A percentile compares a stretch with the other conserved stretches of the same genome.
These are phyloP conservation scores for Calcarisporium arbuscula DNA, from an alignment of 2,329 filamentous ascomycete genomes.

Conservation along the genomic window DNA sequence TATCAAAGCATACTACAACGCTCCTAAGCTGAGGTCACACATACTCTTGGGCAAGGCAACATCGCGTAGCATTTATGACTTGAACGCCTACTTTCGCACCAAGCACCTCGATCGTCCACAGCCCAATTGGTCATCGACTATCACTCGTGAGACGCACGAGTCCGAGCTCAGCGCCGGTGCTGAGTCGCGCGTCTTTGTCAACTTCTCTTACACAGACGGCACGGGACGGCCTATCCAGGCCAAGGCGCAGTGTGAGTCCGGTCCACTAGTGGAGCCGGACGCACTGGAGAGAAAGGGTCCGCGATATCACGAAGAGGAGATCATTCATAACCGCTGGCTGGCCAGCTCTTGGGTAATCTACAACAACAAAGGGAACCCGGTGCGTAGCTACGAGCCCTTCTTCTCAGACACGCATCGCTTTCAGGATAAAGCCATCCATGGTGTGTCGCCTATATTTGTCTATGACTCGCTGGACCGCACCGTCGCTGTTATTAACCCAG, in stretches of 20 bases:
- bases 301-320: background rate
- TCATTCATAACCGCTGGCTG: conserved; percentile 11
- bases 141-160: too few relatives aligned
- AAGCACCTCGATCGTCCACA: too few relatives aligned
- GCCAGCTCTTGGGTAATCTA: conserved; percentile 13
- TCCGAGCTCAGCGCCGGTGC: too few relatives aligned
- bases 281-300: conserved; percentile 1
- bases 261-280: too few relatives aligned
- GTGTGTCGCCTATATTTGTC: conserved; percentile 5
- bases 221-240: conserved; percentile 5
- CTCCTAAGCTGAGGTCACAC: too few relatives aligned
- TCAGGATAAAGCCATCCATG: conserved; percentile 4
- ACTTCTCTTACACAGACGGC: conserved; percentile 7
- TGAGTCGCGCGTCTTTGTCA: too few relatives aligned
- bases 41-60: too few relatives aligned
- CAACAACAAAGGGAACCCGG: conserved; percentile 16
- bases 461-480: conserved; percentile 10
- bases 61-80: too few relatives aligned
- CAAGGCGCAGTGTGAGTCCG: conserved; percentile 7
- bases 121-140: too few relatives aligned
- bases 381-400: conserved; percentile 15
- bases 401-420: conserved; percentile 11
- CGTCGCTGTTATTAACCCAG: conserved; percentile 11
- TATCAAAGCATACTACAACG: conserved; percentile 1
- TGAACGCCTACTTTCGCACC: too few relatives aligned